A percentile compares a stretch with the other conserved stretches of the same genome.
Conservation (phyloP, 1,284 basidiomycete species). For the Ustilago tritici region DNA sequence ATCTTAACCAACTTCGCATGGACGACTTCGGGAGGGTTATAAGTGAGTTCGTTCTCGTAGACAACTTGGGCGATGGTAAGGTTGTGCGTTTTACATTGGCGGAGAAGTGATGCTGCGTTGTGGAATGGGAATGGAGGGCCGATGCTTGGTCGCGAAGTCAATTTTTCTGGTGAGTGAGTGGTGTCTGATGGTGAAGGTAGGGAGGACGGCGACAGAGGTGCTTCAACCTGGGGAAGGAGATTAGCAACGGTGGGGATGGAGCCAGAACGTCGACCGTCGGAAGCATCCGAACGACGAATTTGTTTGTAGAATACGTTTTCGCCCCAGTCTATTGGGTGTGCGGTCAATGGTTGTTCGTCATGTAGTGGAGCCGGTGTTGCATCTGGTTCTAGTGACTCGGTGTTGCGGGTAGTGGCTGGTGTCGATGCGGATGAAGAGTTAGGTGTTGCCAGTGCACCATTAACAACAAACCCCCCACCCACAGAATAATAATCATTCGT, state of each 20-base stretch:
- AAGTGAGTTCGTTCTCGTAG: constrained; percentile 86
- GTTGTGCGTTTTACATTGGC: constrained; percentile 84
- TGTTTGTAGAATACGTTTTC: constrained; percentile 97
- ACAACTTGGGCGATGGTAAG: constrained; percentile 78
- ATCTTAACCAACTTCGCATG: constrained; percentile 72
- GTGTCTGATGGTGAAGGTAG: neutral
- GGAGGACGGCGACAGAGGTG: constrained; percentile 1
- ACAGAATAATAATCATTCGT: constrained; percentile 89
- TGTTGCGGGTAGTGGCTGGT: too few species aligned
- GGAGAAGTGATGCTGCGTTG: constrained; percentile 81
- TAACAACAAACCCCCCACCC: constrained; percentile 67
- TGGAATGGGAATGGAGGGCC: constrained; percentile 86
- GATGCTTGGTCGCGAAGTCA: constrained; percentile 17
- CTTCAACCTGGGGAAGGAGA: constrained; percentile 26
- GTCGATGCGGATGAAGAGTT: neutral
- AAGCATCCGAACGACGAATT: constrained; percentile 85
- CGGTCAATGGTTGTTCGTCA: constrained; percentile 21
- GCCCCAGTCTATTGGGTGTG: constrained; percentile 75
- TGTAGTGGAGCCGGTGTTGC: neutral
- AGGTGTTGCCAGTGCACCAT: constrained; percentile 61
- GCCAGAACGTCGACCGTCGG: constrained; percentile 76
- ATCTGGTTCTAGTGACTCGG: neutral
- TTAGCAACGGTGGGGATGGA: constrained; percentile 18
- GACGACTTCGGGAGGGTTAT: constrained; percentile 62
- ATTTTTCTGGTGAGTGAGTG: constrained; percentile 15